phyloP scores from a whole-genome alignment of 2,329 filamentous ascomycete genomes.

The Beauveria brongniartii region DNA sequence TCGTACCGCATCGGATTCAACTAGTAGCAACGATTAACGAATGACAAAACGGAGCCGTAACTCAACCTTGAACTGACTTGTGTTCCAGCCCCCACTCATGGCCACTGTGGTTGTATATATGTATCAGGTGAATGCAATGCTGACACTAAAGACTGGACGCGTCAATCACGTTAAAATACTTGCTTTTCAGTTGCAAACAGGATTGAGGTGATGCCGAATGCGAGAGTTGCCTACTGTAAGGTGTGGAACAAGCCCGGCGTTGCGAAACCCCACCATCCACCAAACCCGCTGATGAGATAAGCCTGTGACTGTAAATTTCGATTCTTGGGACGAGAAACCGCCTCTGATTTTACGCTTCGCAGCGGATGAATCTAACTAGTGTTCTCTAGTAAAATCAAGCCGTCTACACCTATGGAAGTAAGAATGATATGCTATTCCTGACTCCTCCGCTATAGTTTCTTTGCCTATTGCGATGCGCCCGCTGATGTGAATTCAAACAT shows the following conservation, averaged over 20 bases:
- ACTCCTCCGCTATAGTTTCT: conserved; percentile 8
- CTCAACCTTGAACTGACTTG: conserved; percentile 45
- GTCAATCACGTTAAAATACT: neutral
- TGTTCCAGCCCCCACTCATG: conserved; percentile 89
- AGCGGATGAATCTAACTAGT: neutral
- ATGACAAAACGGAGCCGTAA: neutral
- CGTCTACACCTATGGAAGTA: neutral
- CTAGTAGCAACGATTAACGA: conserved; percentile 28
- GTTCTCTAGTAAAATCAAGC: neutral
- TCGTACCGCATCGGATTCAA: conserved; percentile 89
- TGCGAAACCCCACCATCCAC: neutral
- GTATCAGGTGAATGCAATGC: neutral
- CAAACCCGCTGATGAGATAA: conserved; percentile 10
- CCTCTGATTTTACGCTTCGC: neutral
- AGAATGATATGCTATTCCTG: neutral
- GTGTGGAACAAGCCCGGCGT: neutral
- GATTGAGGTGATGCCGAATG: neutral
- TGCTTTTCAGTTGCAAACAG: neutral
- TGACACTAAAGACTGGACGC: neutral
- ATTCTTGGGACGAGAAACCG: neutral
- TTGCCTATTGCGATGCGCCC: conserved; percentile 6
- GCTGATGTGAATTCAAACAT: conserved; percentile 1
- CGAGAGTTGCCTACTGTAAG: neutral
- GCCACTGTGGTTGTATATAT: conserved; percentile 10
- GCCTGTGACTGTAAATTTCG: neutral